Percentiles rank a stretch among this genome's conserved stretches.
Evolutionary conservation across 768 basidiomycete genomes (phyloP).

Genomic region (Porpolomopsis calyptriformis): DNA sequence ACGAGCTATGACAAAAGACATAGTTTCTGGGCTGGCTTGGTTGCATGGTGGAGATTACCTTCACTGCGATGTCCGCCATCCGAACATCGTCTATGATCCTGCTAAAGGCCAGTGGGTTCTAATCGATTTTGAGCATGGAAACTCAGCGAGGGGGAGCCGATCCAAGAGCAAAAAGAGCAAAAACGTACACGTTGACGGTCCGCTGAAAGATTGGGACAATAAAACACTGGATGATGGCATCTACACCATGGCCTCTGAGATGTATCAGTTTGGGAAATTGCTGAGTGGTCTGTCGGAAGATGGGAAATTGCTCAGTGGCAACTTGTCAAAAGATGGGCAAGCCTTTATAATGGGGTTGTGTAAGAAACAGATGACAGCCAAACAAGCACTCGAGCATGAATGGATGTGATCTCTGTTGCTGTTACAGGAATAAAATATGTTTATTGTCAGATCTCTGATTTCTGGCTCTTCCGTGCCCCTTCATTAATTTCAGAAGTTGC

Average conservation of each 20-base stretch:
- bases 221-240: slow-evolving; percentile 1
- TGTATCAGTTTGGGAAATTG: slow-evolving; percentile 7
- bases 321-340: background rate
- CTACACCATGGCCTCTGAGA: slow-evolving; percentile 4
- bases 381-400: background rate
- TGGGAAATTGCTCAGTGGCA: background rate
- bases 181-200: background rate
- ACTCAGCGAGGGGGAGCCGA: too few relatives aligned
- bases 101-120: background rate
- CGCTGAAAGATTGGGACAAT: slow-evolving; percentile 4
- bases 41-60: background rate
- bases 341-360: background rate
- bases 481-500: too few relatives aligned
- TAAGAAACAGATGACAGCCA: slow-evolving; percentile 4
- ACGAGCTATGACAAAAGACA: slow-evolving; percentile 1
- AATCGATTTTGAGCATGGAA: slow-evolving; percentile 7
- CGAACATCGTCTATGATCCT: slow-evolving; percentile 7
- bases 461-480: too few relatives aligned
- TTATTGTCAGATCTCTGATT: too few relatives aligned
- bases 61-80: slow-evolving; percentile 4
- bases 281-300: too few relatives aligned
- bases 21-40: slow-evolving; percentile 2
- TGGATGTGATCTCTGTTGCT: too few relatives aligned
- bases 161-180: too few relatives aligned
- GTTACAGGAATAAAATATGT: too few relatives aligned